Conservation (phyloP, 1,284 basidiomycete species). For the Fomitopsis palustris region DNA sequence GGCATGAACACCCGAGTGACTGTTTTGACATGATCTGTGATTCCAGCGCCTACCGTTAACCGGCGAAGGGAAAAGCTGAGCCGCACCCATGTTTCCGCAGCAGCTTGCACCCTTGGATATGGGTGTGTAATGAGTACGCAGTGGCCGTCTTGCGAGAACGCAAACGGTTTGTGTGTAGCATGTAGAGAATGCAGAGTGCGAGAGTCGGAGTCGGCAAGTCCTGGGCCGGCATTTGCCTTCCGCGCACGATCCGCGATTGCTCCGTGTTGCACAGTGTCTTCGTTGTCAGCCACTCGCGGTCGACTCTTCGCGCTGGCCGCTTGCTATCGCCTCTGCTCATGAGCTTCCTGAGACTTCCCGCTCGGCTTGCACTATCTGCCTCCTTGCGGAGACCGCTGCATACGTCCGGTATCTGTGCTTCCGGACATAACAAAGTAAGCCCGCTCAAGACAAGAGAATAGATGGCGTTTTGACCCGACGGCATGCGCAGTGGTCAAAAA, state of each 20-base stretch:
- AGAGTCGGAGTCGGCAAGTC: no score
- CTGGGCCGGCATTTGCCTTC: no score
- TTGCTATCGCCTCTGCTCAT: background rate
- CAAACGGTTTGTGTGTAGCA: no score
- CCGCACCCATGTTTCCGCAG: no score
- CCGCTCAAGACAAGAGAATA: background rate
- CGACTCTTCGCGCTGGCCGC: background rate
- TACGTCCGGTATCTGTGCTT: constrained; percentile 25
- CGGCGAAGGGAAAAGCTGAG: no score
- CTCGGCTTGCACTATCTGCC: background rate
- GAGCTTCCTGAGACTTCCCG: background rate
- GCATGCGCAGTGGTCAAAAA: constrained; percentile 80
- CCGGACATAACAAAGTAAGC: constrained; percentile 68
- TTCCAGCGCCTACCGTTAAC: no score
- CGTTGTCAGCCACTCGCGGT: background rate
- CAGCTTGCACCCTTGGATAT: no score
- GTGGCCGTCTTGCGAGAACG: no score
- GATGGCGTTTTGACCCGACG: background rate
- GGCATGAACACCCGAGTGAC: no score
- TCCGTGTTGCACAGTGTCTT: background rate
- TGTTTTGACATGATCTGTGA: no score
- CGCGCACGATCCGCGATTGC: background rate
- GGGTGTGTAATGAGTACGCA: no score
- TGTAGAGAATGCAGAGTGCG: no score
- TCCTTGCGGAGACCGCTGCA: constrained; percentile 13